Conservation (phyloP, 441 rosid genomes). For the Macaranga tanarius region DNA sequence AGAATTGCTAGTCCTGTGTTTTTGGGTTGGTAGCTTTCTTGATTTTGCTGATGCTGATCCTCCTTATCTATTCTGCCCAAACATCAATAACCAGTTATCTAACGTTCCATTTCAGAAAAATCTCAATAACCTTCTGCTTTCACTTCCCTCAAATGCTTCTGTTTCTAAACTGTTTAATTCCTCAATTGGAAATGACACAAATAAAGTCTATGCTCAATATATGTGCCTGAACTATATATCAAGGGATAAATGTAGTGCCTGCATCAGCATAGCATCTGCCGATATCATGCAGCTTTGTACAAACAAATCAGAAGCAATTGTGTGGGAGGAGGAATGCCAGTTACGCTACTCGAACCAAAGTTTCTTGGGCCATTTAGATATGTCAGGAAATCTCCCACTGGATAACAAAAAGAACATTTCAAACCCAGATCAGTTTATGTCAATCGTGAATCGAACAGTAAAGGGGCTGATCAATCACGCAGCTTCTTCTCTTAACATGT, state of each 20-base stretch:
- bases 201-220: slow-evolving; percentile 32
- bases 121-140: slow-evolving; percentile 12
- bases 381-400: slow-evolving; percentile 20
- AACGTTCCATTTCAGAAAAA: slow-evolving; percentile 25
- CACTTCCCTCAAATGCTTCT: slow-evolving; percentile 30
- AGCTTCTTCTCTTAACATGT: slow-evolving; percentile 14
- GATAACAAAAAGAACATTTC: slow-evolving; percentile 25
- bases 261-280: not conserved
- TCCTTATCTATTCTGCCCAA: slow-evolving; percentile 31
- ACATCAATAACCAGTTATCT: not conserved
- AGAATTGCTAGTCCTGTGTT: slow-evolving; percentile 16
- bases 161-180: slow-evolving; percentile 15
- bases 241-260: slow-evolving; percentile 19
- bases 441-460: slow-evolving; percentile 13
- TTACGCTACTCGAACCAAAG: slow-evolving; percentile 24
- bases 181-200: slow-evolving; percentile 28
- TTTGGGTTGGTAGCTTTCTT: slow-evolving; percentile 3
- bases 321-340: slow-evolving; percentile 36
- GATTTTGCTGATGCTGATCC: slow-evolving; percentile 33
- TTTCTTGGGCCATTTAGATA: slow-evolving; percentile 33
- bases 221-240: slow-evolving; percentile 36
- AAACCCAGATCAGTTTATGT: slow-evolving; percentile 21
- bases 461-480: slow-evolving; percentile 12
- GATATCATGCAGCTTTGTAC: slow-evolving; percentile 23
- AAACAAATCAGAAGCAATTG: slow-evolving; percentile 24